Percentiles rank a stretch among this genome's conserved stretches.
Evolutionary conservation across 176 grass and related monocot species (phyloP).

Genomic region (Eragrostis nindensis): DNA sequence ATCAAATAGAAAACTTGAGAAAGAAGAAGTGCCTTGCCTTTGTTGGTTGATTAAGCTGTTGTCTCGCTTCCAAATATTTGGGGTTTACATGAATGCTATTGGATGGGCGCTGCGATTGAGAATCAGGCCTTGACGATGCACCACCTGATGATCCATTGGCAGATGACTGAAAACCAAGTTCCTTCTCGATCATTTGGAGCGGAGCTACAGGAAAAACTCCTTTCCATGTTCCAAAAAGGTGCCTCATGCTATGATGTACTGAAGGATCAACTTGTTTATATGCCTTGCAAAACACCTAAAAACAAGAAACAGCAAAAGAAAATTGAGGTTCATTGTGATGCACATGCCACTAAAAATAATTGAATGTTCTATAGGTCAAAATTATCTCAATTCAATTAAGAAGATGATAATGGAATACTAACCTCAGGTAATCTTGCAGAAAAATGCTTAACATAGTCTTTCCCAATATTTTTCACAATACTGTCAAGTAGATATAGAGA

Average conservation of each 20-base stretch:
- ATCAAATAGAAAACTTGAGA: slow-evolving; percentile 14
- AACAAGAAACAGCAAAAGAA: slow-evolving; percentile 21
- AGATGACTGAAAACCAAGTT: slow-evolving; percentile 77
- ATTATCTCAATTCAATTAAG: slow-evolving; percentile 13
- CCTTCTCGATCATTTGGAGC: slow-evolving; percentile 89
- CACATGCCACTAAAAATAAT: slow-evolving; percentile 35
- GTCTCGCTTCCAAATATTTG: slow-evolving; percentile 93
- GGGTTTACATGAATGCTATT: slow-evolving; percentile 97
- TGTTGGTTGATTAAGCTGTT: slow-evolving; percentile 68
- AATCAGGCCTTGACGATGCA: slow-evolving; percentile 60
- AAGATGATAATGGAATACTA: slow-evolving; percentile 24
- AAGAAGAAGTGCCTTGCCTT: slow-evolving; percentile 48
- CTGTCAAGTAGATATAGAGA: slow-evolving; percentile 97
- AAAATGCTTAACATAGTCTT: slow-evolving; percentile 97
- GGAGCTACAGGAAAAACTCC: slow-evolving; percentile 81
- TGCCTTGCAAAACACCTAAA: slow-evolving; percentile 95
- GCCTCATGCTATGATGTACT: slow-evolving; percentile 93
- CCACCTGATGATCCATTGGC: slow-evolving; percentile 63
- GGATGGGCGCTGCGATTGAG: slow-evolving; percentile 65
- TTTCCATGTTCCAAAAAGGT: slow-evolving; percentile 99
- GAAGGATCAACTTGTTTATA: slow-evolving; percentile 90
- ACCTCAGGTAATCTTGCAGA: slow-evolving; percentile 84
- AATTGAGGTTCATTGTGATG: slow-evolving; percentile 28
- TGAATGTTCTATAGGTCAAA: not conserved
- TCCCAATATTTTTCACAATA: slow-evolving; percentile 99